Evolutionary conservation across 805 yeast species (phyloP), one percentile per base, ranked within the genome.

Genomic region (Candida khao-thaluensis): DNA sequence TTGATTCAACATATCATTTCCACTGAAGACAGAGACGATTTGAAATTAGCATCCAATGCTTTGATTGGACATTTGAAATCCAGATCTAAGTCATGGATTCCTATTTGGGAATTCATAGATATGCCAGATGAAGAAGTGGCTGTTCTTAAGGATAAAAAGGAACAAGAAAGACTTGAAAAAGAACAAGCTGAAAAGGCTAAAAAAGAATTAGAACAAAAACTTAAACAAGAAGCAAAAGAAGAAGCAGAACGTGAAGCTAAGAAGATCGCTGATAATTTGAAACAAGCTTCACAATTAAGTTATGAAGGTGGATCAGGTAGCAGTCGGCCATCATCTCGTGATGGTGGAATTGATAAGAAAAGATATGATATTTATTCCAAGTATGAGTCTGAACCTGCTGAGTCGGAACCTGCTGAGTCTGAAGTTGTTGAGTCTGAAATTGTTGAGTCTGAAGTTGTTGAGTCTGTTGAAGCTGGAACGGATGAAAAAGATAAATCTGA

Each of bases 31-130:
- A 74, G 97, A 47, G 90, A 85, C 39, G 98, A 90, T 59, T 71
- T 90, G 50, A 84, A 78, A 52, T 64, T 90, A 24, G 82, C 96
- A 1, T 79, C 88, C 0, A 78, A 72, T 56, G 90, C 93, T 1
- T 67, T 85, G 37, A 63, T 76, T 37, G 90, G 88, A 0, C 81
- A 81, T 44, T 59, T 84, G 17, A 76, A 73, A 41, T 76, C 86
- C 0, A 67, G 79, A 30, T 59, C 75, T 15, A 69, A 64, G 25
- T 60, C 62, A 0, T 74, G 84, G 72, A 61, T 77, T 2, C 72
- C 68, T 30, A 47, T 71, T 32, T 74, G 79, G 73, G 85, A 82
- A 14, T 79, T 81, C 47, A 72, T 76, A 45, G 70, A 70, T 5
- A 54, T 78, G 61, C 44, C 62, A 20, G 77, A 68, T 2, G 75